These are phyloP conservation scores for Agrocybe chaxingu DNA, from an alignment of 768 basidiomycete species.

Conservation along the genomic window DNA sequence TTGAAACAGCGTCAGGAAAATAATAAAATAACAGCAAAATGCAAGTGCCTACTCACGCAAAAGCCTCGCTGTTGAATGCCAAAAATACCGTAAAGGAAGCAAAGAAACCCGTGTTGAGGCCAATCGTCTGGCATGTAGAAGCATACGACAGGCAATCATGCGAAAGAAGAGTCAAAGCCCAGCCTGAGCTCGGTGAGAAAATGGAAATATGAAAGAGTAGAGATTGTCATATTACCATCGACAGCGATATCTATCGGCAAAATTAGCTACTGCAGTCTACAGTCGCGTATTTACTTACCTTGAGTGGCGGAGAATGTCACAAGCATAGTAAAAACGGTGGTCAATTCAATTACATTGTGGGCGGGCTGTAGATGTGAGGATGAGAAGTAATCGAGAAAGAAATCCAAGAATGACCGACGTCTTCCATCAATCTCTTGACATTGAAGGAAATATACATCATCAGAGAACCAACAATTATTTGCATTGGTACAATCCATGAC, in stretches of 20 bases:
- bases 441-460: constrained; percentile 78
- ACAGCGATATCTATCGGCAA: constrained; percentile 83
- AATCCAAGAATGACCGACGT: constrained; percentile 43
- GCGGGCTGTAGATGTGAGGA: constrained; percentile 55
- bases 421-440: constrained; percentile 72
- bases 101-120: constrained; percentile 93
- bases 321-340: constrained; percentile 80
- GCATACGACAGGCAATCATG: constrained; percentile 94
- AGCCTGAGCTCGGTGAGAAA: constrained; percentile 40
- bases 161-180: constrained; percentile 84
- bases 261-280: constrained; percentile 12
- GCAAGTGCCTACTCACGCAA: constrained; percentile 53
- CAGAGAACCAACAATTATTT: constrained; percentile 79
- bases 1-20: constrained; percentile 1
- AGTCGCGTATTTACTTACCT: constrained; percentile 44
- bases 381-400: constrained; percentile 8
- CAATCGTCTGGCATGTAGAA: constrained; percentile 97
- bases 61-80: constrained; percentile 92
- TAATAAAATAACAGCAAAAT: neutral
- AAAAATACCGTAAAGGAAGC: constrained; percentile 96
- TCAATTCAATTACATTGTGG: constrained; percentile 74
- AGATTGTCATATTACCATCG: constrained; percentile 59
- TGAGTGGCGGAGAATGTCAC: constrained; percentile 97
- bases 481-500: constrained; percentile 99
- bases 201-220: constrained; percentile 5